Base-by-base conservation (phyloP, 257 asterid species). In the Osmanthus fragrans region DNA sequence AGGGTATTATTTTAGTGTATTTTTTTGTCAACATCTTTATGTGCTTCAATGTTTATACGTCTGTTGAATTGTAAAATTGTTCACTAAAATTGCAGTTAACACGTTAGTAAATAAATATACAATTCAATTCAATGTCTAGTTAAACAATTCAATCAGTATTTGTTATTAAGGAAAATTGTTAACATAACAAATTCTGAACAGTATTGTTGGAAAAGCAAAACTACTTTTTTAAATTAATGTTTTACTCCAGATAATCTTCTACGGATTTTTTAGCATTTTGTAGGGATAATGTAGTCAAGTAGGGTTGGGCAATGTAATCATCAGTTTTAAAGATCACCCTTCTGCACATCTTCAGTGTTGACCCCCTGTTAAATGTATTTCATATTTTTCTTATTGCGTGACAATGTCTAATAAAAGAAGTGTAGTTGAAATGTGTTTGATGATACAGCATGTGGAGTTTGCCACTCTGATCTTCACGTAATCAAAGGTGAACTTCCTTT, bases 401-500 rank as follows among this genome's bases (percentile, higher is more conserved):
- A 49, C 45, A 30, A 37, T 42, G 68, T 45, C 74, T 63, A 23
- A 49, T 73, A 51, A 58, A 16, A 18, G 11, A 40, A 65, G 67
- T 72, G 75, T 25, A 34, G 75, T 27, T 40, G 51, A 60, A 34
- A 54, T 79, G 76, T 56, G 73, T 75, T 79, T 74, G 74, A 75
- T 73, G 69, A 66, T 87, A 87, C 94, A 95, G 99, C 98, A n/a
- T 95, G 99, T 82, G 99, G 99, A 23, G 98, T 93, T n/a, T 95
- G 99, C 82, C 99, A 95, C 83, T 95, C 99, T 16, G 99, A 95
- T 86, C 86, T 95, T 79, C 99, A 95, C 74, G 99, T 95, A 75
- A 83, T 95, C 27, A 95, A 95, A 89, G 99, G 99, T 25, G 99
- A 95, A 83, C 89, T 95, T 78, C 99, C 98, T 7, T 95, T 95